Base-by-base conservation (phyloP, 2,329 filamentous ascomycete genomes). In the Ustulina deusta region DNA sequence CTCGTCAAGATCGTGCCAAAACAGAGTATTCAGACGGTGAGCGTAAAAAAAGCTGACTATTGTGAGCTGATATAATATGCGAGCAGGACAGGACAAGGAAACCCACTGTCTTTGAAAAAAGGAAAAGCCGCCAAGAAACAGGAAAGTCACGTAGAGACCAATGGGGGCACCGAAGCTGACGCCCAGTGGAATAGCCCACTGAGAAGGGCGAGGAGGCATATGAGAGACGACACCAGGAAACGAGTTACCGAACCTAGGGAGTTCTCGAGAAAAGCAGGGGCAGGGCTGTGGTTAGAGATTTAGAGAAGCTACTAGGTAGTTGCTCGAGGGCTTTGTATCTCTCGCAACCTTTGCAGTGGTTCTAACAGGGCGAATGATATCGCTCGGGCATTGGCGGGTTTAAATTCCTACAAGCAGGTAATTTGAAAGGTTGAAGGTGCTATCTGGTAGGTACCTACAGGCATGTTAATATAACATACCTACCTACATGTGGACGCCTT, bases 21-120 rank as follows among this genome's bases (percentile, higher is more conserved):
- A 88, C 2, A 87, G 84, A 2, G 90, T 91, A 70, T 93, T 90
- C 72, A 97, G 78, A 69, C 91, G 92, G 80, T 98, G 91, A 32
- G 91, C 90, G 78, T 98, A 99, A 6, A 97, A 79, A 27, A 91
- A 90, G 76, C 94, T 97, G 55, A 56, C 49, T 25, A n/a, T 22
- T 32, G 1, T 64, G 36, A 69, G 69, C 44, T 13, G 15, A 34
- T 1, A 34, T 34, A 10, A 6, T 34, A 32, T n/a, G 17, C 4
- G 25, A 20, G 52, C 20, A 40, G 29, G 13, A 44, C 25, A n/a
- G 11, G 11, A 36, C 17, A 36, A 52, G 40, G 36, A 55, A 63
- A 79, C 90, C 81, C 84, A 97, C 94, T 94, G 89, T 81, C 92
- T 86, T 78, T 98, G 95, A 60, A 97, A 82, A 73, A 85, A 87